Conservation (phyloP, 2,329 filamentous ascomycete species). For the Dothideomycetidae sp. region DNA sequence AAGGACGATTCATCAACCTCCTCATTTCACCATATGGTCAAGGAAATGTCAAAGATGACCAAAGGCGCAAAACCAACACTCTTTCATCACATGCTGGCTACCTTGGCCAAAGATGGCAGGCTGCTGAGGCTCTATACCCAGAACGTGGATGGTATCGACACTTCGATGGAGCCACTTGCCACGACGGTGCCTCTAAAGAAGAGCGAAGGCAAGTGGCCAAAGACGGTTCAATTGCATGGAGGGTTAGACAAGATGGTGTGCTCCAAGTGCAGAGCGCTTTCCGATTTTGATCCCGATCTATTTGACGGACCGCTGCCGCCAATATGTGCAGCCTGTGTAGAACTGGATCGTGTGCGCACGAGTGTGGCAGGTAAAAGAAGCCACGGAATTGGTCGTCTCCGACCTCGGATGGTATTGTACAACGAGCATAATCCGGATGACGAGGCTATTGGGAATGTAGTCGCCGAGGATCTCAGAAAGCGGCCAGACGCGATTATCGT, state of each 20-base stretch:
- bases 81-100: constrained; percentile 89
- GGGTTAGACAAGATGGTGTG: constrained; percentile 94
- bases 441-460: constrained; percentile 86
- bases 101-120: constrained; percentile 72
- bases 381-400: constrained; percentile 78
- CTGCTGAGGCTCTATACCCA: constrained; percentile 86
- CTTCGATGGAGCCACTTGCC: constrained; percentile 60
- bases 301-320: constrained; percentile 79
- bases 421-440: constrained; percentile 96
- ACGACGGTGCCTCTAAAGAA: constrained; percentile 69
- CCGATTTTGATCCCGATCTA: constrained; percentile 59
- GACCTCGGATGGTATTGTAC: constrained; percentile 90
- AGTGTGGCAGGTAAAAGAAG: constrained; percentile 70
- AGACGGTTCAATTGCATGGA: constrained; percentile 84
- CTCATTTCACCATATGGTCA: constrained; percentile 92
- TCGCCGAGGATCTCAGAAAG: constrained; percentile 68
- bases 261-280: constrained; percentile 71
- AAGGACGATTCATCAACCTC: constrained; percentile 78
- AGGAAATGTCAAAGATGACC: constrained; percentile 67
- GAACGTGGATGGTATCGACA: constrained; percentile 93
- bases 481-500: constrained; percentile 87
- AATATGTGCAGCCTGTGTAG: constrained; percentile 59
- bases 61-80: constrained; percentile 64
- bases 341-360: constrained; percentile 62
- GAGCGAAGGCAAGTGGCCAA: constrained; percentile 64